Percentiles rank a stretch among this genome's conserved stretches.
phyloP scores from a whole-genome alignment of 2,329 filamentous ascomycete genomes.

The Fusarium denticulatum region DNA sequence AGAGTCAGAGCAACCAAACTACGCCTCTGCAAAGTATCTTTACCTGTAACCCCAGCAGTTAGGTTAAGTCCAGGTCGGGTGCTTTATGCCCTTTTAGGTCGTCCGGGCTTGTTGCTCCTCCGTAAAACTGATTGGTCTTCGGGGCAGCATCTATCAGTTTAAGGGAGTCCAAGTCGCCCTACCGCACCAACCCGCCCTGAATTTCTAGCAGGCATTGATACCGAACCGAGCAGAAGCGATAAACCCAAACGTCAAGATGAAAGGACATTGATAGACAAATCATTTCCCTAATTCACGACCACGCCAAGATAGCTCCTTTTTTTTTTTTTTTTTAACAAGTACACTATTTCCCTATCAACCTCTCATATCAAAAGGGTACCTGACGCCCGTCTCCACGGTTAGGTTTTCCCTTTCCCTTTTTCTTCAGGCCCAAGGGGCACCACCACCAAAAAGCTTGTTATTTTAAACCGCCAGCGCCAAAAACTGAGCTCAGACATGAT shows the following conservation, averaged over 20 bases:
- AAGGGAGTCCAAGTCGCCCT: constrained; percentile 3
- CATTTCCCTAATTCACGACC: neutral
- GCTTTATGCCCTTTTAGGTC: constrained; percentile 21
- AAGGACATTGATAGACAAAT: neutral
- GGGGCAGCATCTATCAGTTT: neutral
- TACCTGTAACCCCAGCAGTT: neutral
- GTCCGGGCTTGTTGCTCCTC: constrained; percentile 5
- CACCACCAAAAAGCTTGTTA: constrained; percentile 12
- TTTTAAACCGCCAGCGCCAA: constrained; percentile 1
- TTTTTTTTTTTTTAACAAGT: neutral
- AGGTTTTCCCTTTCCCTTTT: constrained; percentile 8
- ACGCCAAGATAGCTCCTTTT: neutral
- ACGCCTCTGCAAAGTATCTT: constrained; percentile 11
- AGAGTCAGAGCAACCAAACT: constrained; percentile 9
- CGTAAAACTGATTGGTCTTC: constrained; percentile 24
- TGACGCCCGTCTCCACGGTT: constrained; percentile 29
- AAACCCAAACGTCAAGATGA: neutral
- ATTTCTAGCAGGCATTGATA: constrained; percentile 4
- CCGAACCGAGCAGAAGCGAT: neutral
- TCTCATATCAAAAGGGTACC: constrained; percentile 11
- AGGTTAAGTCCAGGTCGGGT: neutral
- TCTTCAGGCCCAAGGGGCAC: constrained; percentile 18
- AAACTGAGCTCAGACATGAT: neutral
- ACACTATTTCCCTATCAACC: neutral
- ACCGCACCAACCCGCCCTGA: constrained; percentile 18